Percentiles rank a stretch among this genome's conserved stretches.
phyloP scores from a whole-genome alignment of 2,329 filamentous ascomycete genomes.

The Ophiostoma sp. region DNA sequence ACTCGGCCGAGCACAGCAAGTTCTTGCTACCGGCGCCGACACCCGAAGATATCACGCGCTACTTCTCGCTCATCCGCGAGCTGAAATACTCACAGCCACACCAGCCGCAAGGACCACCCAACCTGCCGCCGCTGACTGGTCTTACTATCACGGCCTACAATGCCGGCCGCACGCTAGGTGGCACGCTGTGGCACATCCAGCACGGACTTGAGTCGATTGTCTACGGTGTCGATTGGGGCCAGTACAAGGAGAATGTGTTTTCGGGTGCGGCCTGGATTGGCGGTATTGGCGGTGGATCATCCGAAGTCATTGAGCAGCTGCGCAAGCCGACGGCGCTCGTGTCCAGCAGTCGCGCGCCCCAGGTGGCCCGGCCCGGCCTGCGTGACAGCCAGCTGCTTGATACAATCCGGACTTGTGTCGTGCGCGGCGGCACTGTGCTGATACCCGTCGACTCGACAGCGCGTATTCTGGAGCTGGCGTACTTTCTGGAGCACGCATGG shows the following conservation, averaged over 20 bases:
- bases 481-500: slow-evolving; percentile 90
- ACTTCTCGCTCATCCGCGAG: slow-evolving; percentile 84
- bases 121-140: slow-evolving; percentile 82
- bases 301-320: slow-evolving; percentile 88
- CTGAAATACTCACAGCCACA: slow-evolving; percentile 97
- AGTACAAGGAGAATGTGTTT: slow-evolving; percentile 91
- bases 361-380: slow-evolving; percentile 69
- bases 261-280: slow-evolving; percentile 91
- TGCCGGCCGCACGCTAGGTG: slow-evolving; percentile 89
- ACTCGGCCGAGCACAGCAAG: slow-evolving; percentile 44
- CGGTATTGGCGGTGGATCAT: slow-evolving; percentile 62
- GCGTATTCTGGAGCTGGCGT: slow-evolving; percentile 86
- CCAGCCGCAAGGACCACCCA: slow-evolving; percentile 79
- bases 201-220: slow-evolving; percentile 95
- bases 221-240: slow-evolving; percentile 97
- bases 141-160: slow-evolving; percentile 96
- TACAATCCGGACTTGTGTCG: slow-evolving; percentile 72
- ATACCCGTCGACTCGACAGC: slow-evolving; percentile 94
- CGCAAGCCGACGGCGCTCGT: slow-evolving; percentile 90
- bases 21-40: slow-evolving; percentile 67
- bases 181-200: slow-evolving; percentile 98
- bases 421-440: slow-evolving; percentile 80
- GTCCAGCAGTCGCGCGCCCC: slow-evolving; percentile 73
- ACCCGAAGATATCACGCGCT: slow-evolving; percentile 81
- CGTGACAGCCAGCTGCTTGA: slow-evolving; percentile 81